Evolutionary conservation across 2,329 filamentous ascomycete species (phyloP).

Genomic region (Coniochaeta ligniaria): DNA sequence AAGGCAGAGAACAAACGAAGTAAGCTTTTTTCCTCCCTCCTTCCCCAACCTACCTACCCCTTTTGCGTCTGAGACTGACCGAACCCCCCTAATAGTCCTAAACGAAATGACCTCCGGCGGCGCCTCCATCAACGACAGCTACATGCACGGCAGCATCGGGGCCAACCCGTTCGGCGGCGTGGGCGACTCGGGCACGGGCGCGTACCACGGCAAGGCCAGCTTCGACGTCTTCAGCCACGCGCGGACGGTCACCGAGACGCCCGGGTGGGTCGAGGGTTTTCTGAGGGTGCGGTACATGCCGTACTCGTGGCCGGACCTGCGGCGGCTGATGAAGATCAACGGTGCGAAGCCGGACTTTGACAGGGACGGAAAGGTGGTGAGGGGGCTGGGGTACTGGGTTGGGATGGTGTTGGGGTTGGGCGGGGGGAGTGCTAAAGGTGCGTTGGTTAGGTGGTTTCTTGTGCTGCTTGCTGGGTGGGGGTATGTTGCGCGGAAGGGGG

Average conservation of each 20-base stretch:
- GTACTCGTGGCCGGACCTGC: slow-evolving; percentile 40
- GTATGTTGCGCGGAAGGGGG: slow-evolving; percentile 14
- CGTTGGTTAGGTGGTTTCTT: slow-evolving; percentile 44
- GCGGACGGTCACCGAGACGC: slow-evolving; percentile 51
- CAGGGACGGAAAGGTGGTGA: slow-evolving; percentile 45
- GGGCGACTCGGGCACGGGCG: slow-evolving; percentile 68
- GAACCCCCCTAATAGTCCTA: slow-evolving; percentile 40
- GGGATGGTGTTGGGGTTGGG: slow-evolving; percentile 44
- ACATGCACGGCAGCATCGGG: slow-evolving; percentile 48
- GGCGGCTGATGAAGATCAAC: slow-evolving; percentile 34
- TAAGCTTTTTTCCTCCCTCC: slow-evolving; percentile 22
- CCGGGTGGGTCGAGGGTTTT: slow-evolving; percentile 59
- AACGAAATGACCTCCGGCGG: slow-evolving; percentile 59
- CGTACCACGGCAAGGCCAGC: slow-evolving; percentile 69
- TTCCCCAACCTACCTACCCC: not conserved
- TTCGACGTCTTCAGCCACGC: slow-evolving; percentile 62
- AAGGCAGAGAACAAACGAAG: slow-evolving; percentile 70
- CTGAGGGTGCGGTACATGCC: slow-evolving; percentile 64
- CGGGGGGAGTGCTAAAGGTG: slow-evolving; percentile 38
- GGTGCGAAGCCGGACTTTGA: slow-evolving; percentile 51
- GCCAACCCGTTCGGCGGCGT: slow-evolving; percentile 78
- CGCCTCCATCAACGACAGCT: slow-evolving; percentile 52
- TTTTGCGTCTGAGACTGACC: too few relatives aligned
- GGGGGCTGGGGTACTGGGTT: slow-evolving; percentile 47
- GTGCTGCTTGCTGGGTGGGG: slow-evolving; percentile 28